Conservation (phyloP, 2,329 filamentous ascomycete genomes). For the Penicillium psychrosexuale region DNA sequence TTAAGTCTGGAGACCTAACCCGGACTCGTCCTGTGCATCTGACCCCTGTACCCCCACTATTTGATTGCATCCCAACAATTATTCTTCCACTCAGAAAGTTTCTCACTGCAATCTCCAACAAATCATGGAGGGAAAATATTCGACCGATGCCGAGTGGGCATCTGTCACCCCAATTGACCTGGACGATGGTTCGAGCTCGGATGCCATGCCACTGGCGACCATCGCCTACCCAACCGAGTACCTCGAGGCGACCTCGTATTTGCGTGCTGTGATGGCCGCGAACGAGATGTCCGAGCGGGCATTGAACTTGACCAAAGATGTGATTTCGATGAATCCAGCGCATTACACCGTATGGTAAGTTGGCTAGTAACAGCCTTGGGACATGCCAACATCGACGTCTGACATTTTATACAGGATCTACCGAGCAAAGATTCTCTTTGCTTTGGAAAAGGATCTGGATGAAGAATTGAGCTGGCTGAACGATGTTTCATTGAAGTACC, state of each 20-base stretch:
- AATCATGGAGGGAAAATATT: slow-evolving; percentile 48
- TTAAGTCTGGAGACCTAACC: background rate
- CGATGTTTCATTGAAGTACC: slow-evolving; percentile 71
- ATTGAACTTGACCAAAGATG: slow-evolving; percentile 77
- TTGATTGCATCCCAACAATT: slow-evolving; percentile 1
- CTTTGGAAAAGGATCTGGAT: slow-evolving; percentile 61
- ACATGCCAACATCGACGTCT: slow-evolving; percentile 5
- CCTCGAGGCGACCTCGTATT: slow-evolving; percentile 85
- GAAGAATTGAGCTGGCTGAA: slow-evolving; percentile 86
- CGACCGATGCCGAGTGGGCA: slow-evolving; percentile 72
- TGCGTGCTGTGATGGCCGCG: slow-evolving; percentile 86
- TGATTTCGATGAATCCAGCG: slow-evolving; percentile 90
- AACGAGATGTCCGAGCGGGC: slow-evolving; percentile 79
- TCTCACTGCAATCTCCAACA: background rate
- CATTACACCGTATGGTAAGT: slow-evolving; percentile 93
- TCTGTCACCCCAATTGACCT: slow-evolving; percentile 80
- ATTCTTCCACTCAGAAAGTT: background rate
- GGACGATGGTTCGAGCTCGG: slow-evolving; percentile 64
- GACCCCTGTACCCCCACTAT: slow-evolving; percentile 3
- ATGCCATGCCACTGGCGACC: slow-evolving; percentile 68
- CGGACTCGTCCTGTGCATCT: background rate
- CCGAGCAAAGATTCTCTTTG: slow-evolving; percentile 73
- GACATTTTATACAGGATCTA: slow-evolving; percentile 60
- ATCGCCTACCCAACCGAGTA: slow-evolving; percentile 92
- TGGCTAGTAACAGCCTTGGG: background rate